phyloP scores from a whole-genome alignment of 2,329 filamentous ascomycete genomes.

The Aureobasidium sp. region DNA sequence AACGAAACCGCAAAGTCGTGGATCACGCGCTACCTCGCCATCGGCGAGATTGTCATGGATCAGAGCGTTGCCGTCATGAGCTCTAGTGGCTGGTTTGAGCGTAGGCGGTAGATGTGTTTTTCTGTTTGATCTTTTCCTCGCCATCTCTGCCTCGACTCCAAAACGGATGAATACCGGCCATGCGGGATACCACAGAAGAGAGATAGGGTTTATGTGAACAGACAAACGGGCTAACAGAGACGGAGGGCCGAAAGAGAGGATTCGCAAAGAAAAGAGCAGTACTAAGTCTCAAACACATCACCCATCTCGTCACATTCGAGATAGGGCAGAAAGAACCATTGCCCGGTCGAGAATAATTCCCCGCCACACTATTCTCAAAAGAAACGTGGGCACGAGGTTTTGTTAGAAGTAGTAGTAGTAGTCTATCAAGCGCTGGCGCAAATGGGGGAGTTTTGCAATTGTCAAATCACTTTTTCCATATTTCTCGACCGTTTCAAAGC shows the following conservation, averaged over 20 bases:
- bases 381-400: neutral
- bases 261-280: no score
- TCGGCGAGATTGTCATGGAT: constrained; percentile 98
- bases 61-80: constrained; percentile 89
- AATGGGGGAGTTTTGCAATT: neutral
- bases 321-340: no score
- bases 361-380: no score
- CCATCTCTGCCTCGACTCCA: no score
- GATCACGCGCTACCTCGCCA: constrained; percentile 87
- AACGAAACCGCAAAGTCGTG: constrained; percentile 47
- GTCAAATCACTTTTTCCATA: neutral
- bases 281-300: no score
- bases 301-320: no score
- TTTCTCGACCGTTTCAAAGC: neutral
- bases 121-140: neutral
- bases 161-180: no score
- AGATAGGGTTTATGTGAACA: no score
- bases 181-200: no score
- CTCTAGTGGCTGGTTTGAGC: constrained; percentile 83
- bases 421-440: constrained; percentile 1
- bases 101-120: constrained; percentile 55
- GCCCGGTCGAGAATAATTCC: no score
- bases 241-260: no score
- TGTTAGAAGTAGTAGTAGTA: neutral
- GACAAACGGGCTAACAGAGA: no score